phyloP scores from a whole-genome alignment of 257 asterid genomes.

The Nicotiana obtusifolia region DNA sequence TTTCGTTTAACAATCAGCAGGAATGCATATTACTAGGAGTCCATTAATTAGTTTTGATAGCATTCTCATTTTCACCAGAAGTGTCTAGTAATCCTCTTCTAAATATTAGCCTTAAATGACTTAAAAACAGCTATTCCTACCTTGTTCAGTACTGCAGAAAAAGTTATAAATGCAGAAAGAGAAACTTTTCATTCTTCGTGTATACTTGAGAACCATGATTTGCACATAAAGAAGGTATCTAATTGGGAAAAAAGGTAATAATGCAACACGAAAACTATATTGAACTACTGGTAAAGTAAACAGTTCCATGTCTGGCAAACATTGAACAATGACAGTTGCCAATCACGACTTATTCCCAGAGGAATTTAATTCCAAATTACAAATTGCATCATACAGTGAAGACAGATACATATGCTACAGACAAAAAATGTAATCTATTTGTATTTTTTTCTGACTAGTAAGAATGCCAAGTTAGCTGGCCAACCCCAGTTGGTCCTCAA shows the following conservation, averaged over 20 bases:
- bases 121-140: background rate
- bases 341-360: background rate
- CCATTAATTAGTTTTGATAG: background rate
- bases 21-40: background rate
- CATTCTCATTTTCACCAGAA: background rate
- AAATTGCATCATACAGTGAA: background rate
- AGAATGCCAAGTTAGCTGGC: background rate
- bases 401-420: conserved; percentile 1
- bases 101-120: background rate
- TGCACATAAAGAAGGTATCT: background rate
- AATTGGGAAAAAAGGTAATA: background rate
- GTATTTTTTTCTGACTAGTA: background rate
- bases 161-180: background rate
- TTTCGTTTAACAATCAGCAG: background rate
- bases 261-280: background rate
- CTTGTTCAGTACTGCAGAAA: background rate
- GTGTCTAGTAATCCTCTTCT: background rate
- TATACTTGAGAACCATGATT: background rate
- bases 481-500: background rate
- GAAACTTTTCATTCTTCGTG: background rate
- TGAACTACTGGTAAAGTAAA: background rate
- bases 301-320: background rate
- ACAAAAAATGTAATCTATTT: background rate
- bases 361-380: background rate
- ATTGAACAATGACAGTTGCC: background rate